Percentiles rank a stretch among this genome's conserved stretches.
These are phyloP conservation scores for Speleostelium caveatum DNA, from an alignment of 78 protist genomes.

Conservation along the genomic window DNA sequence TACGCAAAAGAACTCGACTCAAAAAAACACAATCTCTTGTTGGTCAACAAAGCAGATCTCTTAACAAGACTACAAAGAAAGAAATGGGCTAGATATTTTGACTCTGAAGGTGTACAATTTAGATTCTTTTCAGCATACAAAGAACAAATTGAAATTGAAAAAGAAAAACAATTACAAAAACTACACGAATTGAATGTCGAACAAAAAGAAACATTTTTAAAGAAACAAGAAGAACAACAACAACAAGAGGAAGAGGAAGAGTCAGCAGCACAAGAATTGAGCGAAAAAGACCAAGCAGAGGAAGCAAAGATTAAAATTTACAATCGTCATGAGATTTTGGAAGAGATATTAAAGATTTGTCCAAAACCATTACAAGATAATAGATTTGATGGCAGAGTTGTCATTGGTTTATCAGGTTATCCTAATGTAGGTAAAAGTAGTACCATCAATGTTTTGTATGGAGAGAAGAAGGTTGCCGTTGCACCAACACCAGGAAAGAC, in stretches of 20 bases:
- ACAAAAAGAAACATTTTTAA: neutral
- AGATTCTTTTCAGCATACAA: constrained; percentile 85
- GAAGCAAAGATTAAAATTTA: constrained; percentile 50
- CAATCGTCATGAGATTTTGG: constrained; percentile 59
- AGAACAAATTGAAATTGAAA: constrained; percentile 82
- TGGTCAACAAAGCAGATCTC: constrained; percentile 98
- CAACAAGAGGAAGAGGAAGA: constrained; percentile 17
- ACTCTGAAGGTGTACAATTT: constrained; percentile 36
- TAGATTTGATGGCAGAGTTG: constrained; percentile 40
- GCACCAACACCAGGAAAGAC: constrained; percentile 99
- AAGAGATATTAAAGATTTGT: constrained; percentile 13
- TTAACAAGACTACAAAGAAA: constrained; percentile 87
- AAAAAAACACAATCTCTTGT: constrained; percentile 80
- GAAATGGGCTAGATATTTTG: constrained; percentile 89
- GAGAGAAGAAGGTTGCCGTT: constrained; percentile 93
- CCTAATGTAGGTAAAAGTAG: constrained; percentile 99
- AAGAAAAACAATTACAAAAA: constrained; percentile 86
- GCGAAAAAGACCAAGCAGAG: neutral
- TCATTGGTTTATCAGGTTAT: constrained; percentile 97
- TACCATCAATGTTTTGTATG: constrained; percentile 95
- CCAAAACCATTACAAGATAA: constrained; percentile 46
- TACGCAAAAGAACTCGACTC: constrained; percentile 4
- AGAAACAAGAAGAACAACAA: neutral
- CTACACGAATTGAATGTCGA: constrained; percentile 42
- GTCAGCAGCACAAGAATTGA: neutral